Evolutionary conservation across 129 eudicot genomes (phyloP).

Genomic region (Cynara cardunculus): DNA sequence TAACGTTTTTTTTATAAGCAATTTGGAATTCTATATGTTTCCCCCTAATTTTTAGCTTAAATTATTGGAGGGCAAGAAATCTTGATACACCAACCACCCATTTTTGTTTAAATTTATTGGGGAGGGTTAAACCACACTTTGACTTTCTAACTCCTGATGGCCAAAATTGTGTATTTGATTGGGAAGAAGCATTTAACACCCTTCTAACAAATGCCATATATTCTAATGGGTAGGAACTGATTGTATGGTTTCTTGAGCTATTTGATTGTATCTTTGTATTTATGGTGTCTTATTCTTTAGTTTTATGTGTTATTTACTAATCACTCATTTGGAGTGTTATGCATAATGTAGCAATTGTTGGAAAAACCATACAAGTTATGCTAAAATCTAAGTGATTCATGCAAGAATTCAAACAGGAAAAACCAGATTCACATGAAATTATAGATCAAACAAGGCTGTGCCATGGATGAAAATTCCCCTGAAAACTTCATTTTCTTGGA

Average conservation of each 20-base stretch:
- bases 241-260: neutral
- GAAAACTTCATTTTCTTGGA: no score
- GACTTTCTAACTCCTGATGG: neutral
- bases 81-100: neutral
- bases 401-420: neutral
- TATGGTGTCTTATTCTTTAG: neutral
- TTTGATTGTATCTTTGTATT: neutral
- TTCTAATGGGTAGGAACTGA: neutral
- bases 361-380: neutral
- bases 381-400: neutral
- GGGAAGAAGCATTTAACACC: neutral
- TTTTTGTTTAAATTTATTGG: neutral
- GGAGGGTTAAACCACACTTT: neutral
- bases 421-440: no score
- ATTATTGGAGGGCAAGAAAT: neutral
- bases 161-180: slow-evolving; percentile 4
- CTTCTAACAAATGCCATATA: neutral
- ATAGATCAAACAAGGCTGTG: neutral
- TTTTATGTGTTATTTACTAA: neutral
- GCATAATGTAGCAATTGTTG: neutral
- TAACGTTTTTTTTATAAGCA: slow-evolving; percentile 1
- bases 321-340: neutral
- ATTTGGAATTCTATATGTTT: neutral
- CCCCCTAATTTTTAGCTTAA: neutral
- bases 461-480: neutral